Conservation (phyloP, 2,329 filamentous ascomycete species). For the Scedosporium minutisporum region DNA sequence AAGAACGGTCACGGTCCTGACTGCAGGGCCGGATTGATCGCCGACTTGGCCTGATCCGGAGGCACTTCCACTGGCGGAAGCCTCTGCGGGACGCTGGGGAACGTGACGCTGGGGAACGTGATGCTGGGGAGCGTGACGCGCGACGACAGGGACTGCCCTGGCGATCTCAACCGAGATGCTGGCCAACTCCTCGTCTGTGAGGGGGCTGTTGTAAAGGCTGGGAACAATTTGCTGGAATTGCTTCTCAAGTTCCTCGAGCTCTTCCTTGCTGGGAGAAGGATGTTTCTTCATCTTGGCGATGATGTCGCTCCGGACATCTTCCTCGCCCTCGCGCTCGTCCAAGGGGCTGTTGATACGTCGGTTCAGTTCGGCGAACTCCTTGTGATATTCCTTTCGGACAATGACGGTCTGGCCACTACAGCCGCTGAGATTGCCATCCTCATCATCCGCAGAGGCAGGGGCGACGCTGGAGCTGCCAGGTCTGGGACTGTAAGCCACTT, state of each 20-base stretch:
- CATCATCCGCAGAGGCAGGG: background rate
- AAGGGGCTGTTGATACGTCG: background rate
- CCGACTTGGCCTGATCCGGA: background rate
- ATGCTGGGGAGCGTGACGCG: background rate
- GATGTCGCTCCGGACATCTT: background rate
- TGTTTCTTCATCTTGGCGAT: slow-evolving; percentile 28
- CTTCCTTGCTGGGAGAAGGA: slow-evolving; percentile 33
- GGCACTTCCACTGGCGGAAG: background rate
- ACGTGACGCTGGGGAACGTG: background rate
- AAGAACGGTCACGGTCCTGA: background rate
- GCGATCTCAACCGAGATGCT: background rate
- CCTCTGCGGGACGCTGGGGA: background rate
- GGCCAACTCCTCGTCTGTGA: background rate
- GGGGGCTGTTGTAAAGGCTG: background rate
- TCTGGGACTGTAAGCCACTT: too few species aligned
- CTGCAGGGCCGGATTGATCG: background rate
- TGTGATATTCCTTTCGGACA: slow-evolving; percentile 12
- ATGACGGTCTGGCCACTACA: slow-evolving; percentile 5
- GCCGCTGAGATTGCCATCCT: background rate
- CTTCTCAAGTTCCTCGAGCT: slow-evolving; percentile 26
- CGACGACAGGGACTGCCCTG: background rate
- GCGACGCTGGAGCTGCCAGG: too few species aligned
- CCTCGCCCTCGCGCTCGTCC: background rate
- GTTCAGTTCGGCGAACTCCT: slow-evolving; percentile 7
- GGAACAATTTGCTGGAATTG: slow-evolving; percentile 17